phyloP scores from a whole-genome alignment of 108 stramenopile genomes.

The Mediolabrus comicus region DNA sequence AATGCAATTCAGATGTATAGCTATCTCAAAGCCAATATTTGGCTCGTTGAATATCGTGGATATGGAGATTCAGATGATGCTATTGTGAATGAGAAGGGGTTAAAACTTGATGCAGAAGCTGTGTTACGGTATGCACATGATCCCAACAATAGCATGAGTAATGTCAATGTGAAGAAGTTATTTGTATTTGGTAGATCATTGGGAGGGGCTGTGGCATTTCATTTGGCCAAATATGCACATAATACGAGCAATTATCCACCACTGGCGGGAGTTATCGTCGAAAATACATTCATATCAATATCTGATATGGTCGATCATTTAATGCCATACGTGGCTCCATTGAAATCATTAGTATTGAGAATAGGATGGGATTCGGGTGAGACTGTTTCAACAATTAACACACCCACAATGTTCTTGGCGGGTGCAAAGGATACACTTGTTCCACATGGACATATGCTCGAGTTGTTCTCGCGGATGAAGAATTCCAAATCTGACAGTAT shows the following conservation, averaged over 20 bases:
- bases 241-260: conserved; percentile 29
- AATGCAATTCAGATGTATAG: conserved; percentile 82
- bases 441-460: conserved; percentile 88
- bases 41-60: conserved; percentile 94
- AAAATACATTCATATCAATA: conserved; percentile 95
- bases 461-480: conserved; percentile 52
- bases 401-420: conserved; percentile 85
- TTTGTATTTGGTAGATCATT: conserved; percentile 89
- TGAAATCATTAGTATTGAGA: conserved; percentile 82
- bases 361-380: conserved; percentile 80
- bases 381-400: conserved; percentile 45
- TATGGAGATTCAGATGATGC: conserved; percentile 78
- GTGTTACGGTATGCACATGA: conserved; percentile 43
- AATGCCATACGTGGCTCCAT: conserved; percentile 82
- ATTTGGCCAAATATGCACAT: conserved; percentile 73
- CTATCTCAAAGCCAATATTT: conserved; percentile 66
- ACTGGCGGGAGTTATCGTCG: conserved; percentile 88
- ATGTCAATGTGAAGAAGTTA: conserved; percentile 62
- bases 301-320: conserved; percentile 92
- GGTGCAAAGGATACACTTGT: conserved; percentile 91
- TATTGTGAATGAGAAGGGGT: conserved; percentile 72
- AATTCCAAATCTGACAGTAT: conserved; percentile 19
- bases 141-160: conserved; percentile 14
- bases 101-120: conserved; percentile 88
- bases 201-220: conserved; percentile 94